These are phyloP conservation scores for Aspergillus novoparasiticus DNA, from an alignment of 2,329 filamentous ascomycete genomes.

Conservation along the genomic window DNA sequence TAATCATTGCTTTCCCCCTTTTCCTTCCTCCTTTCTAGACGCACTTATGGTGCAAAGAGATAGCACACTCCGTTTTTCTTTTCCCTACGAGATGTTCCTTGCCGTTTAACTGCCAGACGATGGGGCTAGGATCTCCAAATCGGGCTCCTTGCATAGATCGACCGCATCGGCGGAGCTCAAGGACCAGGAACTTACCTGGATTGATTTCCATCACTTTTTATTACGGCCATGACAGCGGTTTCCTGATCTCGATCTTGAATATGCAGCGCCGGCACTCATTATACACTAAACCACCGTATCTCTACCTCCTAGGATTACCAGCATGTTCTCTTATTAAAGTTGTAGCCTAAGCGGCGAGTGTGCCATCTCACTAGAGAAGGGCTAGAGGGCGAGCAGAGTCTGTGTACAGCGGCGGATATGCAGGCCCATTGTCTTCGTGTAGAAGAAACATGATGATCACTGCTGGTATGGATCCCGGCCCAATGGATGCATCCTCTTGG, in stretches of 20 bases:
- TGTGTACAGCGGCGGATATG: neutral
- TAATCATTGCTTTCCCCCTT: neutral
- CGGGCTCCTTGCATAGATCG: constrained; percentile 14
- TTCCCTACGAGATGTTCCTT: neutral
- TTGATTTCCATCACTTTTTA: neutral
- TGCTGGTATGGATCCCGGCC: neutral
- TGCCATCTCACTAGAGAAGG: neutral
- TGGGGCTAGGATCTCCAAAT: neutral
- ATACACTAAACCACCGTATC: neutral
- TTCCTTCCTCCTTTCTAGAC: neutral
- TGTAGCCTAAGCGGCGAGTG: neutral
- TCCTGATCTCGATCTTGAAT: neutral
- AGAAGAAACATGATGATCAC: neutral
- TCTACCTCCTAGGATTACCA: neutral
- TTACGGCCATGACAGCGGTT: neutral
- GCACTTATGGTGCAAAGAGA: neutral
- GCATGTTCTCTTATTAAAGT: neutral
- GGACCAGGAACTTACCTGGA: neutral
- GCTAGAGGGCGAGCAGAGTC: neutral
- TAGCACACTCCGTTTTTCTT: neutral
- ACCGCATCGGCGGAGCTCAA: neutral
- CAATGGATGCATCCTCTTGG: neutral
- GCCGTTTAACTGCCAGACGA: neutral
- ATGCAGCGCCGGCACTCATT: neutral
- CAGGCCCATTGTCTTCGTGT: neutral